phyloP scores from a whole-genome alignment of 2,329 filamentous ascomycete species.

The Trichoderma hamatum region DNA sequence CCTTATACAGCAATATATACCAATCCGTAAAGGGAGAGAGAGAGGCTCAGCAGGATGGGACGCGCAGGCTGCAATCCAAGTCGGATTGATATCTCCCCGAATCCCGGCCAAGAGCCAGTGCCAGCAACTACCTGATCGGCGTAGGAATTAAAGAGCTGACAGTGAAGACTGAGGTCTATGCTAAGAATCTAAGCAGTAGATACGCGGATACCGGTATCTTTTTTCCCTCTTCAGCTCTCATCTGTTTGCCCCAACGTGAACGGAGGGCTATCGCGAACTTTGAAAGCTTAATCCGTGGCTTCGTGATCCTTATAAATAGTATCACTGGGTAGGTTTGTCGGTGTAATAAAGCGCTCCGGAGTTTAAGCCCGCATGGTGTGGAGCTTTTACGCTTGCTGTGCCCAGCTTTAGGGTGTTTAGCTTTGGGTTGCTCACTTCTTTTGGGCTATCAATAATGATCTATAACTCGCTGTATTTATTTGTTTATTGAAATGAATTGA shows the following conservation, averaged over 20 bases:
- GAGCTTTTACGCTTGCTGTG: background rate
- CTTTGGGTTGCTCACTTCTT: background rate
- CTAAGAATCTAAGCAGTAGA: background rate
- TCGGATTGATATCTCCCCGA: conserved; percentile 12
- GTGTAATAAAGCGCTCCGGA: background rate
- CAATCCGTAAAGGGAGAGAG: too few species aligned
- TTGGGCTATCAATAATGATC: background rate
- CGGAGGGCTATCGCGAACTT: background rate
- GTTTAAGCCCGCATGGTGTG: background rate
- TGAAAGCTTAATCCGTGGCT: background rate
- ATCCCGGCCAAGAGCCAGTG: conserved; percentile 5
- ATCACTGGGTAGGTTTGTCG: background rate
- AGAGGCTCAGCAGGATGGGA: background rate
- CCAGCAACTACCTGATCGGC: too few species aligned
- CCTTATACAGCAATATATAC: background rate
- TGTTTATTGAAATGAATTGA: background rate
- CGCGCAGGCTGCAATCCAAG: background rate
- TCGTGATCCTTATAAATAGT: background rate
- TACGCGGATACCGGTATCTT: background rate
- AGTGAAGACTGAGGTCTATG: background rate
- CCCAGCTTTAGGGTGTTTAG: background rate
- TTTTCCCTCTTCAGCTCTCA: background rate
- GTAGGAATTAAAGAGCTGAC: background rate
- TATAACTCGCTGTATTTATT: background rate
- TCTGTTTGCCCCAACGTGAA: background rate